Conservation (phyloP, 805 yeast genomes). For the Candida golubevii region DNA sequence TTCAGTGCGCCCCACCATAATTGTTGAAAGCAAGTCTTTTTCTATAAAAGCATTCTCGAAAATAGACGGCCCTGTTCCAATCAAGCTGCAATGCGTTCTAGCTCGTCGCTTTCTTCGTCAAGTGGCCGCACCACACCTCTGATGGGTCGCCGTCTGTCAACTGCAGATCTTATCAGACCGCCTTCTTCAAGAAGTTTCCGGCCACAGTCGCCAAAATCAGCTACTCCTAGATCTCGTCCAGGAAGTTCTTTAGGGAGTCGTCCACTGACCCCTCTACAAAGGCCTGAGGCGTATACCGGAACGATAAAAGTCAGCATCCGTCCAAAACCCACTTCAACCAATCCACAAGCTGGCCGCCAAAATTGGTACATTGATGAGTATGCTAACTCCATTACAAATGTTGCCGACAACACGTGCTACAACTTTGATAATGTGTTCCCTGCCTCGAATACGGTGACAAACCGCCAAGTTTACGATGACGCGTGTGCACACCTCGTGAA, state of each 20-base stretch:
- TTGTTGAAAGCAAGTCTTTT: no score
- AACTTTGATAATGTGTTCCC: constrained; percentile 76
- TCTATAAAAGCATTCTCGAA: no score
- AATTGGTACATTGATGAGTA: constrained; percentile 45
- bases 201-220: constrained; percentile 29
- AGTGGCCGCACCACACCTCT: constrained; percentile 17
- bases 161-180: constrained; percentile 26
- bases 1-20: no score
- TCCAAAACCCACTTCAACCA: constrained; percentile 54
- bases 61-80: no score
- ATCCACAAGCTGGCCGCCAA: constrained; percentile 14
- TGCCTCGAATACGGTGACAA: constrained; percentile 41
- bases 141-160: constrained; percentile 6
- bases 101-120: constrained; percentile 15
- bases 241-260: constrained; percentile 35
- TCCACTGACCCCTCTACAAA: constrained; percentile 36
- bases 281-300: constrained; percentile 53
- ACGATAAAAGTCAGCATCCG: constrained; percentile 73
- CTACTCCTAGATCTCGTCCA: constrained; percentile 26
- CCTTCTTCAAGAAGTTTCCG: constrained; percentile 26
- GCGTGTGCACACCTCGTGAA: constrained; percentile 51
- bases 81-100: constrained; percentile 12
- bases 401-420: constrained; percentile 57
- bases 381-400: constrained; percentile 39
- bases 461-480: constrained; percentile 55